Evolutionary conservation across 208 protist species (phyloP).

Genomic region (Crithidia mellificae): DNA sequence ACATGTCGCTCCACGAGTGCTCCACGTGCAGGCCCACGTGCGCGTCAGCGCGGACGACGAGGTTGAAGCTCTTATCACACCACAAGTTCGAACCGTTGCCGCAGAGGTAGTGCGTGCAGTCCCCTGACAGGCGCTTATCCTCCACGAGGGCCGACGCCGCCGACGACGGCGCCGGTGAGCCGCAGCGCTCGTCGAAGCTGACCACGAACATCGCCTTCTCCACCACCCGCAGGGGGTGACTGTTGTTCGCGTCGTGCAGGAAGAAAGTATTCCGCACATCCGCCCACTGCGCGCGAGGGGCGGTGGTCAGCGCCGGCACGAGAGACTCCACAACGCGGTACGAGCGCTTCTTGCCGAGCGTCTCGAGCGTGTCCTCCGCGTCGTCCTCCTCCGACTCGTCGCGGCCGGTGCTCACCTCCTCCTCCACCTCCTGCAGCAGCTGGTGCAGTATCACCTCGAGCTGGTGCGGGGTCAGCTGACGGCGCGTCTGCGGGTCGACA

Average conservation of each 20-base stretch:
- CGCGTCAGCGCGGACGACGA: slow-evolving; percentile 59
- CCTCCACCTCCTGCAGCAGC: slow-evolving; percentile 49
- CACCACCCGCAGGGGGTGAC: slow-evolving; percentile 55
- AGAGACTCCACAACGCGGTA: slow-evolving; percentile 57
- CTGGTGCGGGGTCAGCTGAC: slow-evolving; percentile 59
- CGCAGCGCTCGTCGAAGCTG: slow-evolving; percentile 62
- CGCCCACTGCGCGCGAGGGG: slow-evolving; percentile 70
- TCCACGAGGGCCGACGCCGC: slow-evolving; percentile 12
- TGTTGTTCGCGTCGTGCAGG: slow-evolving; percentile 73
- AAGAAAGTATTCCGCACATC: slow-evolving; percentile 69
- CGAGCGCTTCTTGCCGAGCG: slow-evolving; percentile 39
- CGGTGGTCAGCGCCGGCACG: slow-evolving; percentile 70
- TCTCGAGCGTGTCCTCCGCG: slow-evolving; percentile 46
- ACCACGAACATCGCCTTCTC: slow-evolving; percentile 85
- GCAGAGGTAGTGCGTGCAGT: slow-evolving; percentile 60
- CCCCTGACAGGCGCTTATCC: slow-evolving; percentile 28
- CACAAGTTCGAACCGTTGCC: slow-evolving; percentile 74
- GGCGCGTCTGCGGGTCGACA: slow-evolving; percentile 46
- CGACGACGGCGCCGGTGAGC: slow-evolving; percentile 8
- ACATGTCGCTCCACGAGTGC: slow-evolving; percentile 82
- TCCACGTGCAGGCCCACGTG: slow-evolving; percentile 71
- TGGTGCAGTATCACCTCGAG: slow-evolving; percentile 51
- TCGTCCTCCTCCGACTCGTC: slow-evolving; percentile 64
- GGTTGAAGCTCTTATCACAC: slow-evolving; percentile 86
- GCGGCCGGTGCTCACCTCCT: slow-evolving; percentile 47